Evolutionary conservation across 805 yeast genomes (phyloP), one percentile per base, ranked within the genome.

Genomic region (Suhomyces sp.): DNA sequence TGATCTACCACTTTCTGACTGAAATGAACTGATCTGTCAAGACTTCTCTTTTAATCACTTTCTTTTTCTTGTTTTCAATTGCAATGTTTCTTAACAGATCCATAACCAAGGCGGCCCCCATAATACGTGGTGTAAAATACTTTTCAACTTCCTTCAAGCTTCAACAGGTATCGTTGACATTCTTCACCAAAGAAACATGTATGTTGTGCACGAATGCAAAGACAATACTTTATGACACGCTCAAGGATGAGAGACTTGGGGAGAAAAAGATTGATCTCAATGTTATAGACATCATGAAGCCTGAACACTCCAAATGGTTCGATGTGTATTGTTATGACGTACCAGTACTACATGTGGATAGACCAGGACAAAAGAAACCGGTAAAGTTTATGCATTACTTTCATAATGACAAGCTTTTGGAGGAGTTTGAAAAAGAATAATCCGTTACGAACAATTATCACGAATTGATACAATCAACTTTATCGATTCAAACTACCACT

Each of bases 261-360:
- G 40, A 53, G 13, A 42, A 47, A 22, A 46, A 53, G 4, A 45
- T 72, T 2, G 45, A 60, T 6, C 52, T 77, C 34, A 54, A 60
- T 3, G 58, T 65, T 9, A 60, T 81, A 3, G 85, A 84, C 51
- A 83, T 84, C 20, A 74, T 74, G 54, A 63, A 69, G 18, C 77
- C 78, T 0, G 71, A 72, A 35, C 80, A 83, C 49, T 63, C 72
- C 31, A 63, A 69, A 31, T 83, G 87, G 81, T 82, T 79, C 70
- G 85, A 82, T 33, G 67, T 70, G 41, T 84, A 83, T 46, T 77
- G 88, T 47, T 83, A 78, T 53, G 95, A 84, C 51, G 82, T 84
- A 5, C 95, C 95, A 0, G 95, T 84, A 0, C 51, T 84, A 26
- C 90, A 84, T 53, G 66, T 84, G 6, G 81, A 79, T 46, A 64